Evolutionary conservation across 164 flowering plant genomes (phyloP), one percentile per base, ranked within the genome.

Genomic region (Vitis amurensis): DNA sequence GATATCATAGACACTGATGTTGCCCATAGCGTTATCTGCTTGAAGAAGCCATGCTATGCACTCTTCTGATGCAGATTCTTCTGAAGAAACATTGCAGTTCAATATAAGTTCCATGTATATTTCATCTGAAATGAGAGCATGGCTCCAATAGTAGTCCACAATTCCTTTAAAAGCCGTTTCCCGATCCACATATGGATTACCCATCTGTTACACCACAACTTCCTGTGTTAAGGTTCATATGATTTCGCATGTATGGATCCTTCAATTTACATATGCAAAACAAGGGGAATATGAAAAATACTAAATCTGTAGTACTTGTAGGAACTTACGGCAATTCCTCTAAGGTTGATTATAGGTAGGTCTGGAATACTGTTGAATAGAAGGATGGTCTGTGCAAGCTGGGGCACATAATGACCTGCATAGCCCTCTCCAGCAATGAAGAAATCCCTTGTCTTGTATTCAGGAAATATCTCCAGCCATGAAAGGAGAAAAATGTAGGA

Each of bases 321-420:
- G 49, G 48, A 15, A 64, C 87, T 76, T 53, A 82, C 85, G 1
- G 79, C 81, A 59, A 83, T 81, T 23, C 85, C 89, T 80, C 77
- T 78, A 49, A 85, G 73, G 49, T 81, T 83, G 63, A 85, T 81
- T 47, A 27, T 50, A 29, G 77, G 69, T 53, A 74, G 76, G 13
- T 66, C 68, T 3, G 73, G 49, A 27, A 27, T 67, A 56, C 69
- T 50, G 71, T 79, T 78, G 6, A 66, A 61, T 4, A 61, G 23
- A 4, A 79, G 77, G 11, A 83, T 80, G 14, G 63, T 51, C 2
- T 74, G 17, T 31, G 89, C 85, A 0, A 85, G 83, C 63, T 85
- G 89, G 29, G 89, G 89, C 10, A 75, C 84, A n/a, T 72, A 86
- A 67, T 85, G 88, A 3, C 85, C 85, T 0, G 85, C 82, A 14